Evolutionary conservation across 495 filamentous ascomycete genomes (phyloP).

Genomic region (Aspergillus sparsus): DNA sequence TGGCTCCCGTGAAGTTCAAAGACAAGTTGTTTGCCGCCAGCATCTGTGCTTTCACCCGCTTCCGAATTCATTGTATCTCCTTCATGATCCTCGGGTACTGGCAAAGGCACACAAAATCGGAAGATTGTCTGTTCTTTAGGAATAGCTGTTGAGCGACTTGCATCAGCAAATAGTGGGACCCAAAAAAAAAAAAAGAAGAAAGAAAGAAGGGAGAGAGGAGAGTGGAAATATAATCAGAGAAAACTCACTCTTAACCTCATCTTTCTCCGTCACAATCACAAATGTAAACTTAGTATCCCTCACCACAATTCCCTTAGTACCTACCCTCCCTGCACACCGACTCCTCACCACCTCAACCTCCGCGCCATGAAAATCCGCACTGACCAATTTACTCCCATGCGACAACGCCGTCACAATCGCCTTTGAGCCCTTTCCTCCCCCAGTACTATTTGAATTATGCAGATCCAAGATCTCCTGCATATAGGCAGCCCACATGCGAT

Average conservation of each 20-base stretch:
- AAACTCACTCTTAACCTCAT: slow-evolving; percentile 61
- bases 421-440: slow-evolving; percentile 19
- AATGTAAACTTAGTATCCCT: slow-evolving; percentile 86
- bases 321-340: slow-evolving; percentile 77
- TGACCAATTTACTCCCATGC: slow-evolving; percentile 67
- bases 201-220: background rate
- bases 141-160: slow-evolving; percentile 48
- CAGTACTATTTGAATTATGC: slow-evolving; percentile 21
- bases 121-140: slow-evolving; percentile 92
- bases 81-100: slow-evolving; percentile 20
- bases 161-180: slow-evolving; percentile 3
- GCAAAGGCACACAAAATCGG: slow-evolving; percentile 67
- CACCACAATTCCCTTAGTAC: slow-evolving; percentile 80
- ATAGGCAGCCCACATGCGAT: slow-evolving; percentile 80
- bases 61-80: background rate
- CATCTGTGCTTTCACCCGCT: slow-evolving; percentile 2
- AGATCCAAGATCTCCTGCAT: slow-evolving; percentile 70
- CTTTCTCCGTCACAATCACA: slow-evolving; percentile 70
- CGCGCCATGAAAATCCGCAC: slow-evolving; percentile 90
- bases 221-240: too few relatives aligned
- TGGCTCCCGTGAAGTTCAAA: slow-evolving; percentile 90
- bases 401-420: slow-evolving; percentile 50
- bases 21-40: slow-evolving; percentile 49
- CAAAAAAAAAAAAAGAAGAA: slow-evolving; percentile 7
- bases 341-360: slow-evolving; percentile 80